A percentile compares a stretch with the other conserved stretches of the same genome.
Conservation (phyloP, 805 yeast species). For the Ogataea nakhonphanomensis region DNA sequence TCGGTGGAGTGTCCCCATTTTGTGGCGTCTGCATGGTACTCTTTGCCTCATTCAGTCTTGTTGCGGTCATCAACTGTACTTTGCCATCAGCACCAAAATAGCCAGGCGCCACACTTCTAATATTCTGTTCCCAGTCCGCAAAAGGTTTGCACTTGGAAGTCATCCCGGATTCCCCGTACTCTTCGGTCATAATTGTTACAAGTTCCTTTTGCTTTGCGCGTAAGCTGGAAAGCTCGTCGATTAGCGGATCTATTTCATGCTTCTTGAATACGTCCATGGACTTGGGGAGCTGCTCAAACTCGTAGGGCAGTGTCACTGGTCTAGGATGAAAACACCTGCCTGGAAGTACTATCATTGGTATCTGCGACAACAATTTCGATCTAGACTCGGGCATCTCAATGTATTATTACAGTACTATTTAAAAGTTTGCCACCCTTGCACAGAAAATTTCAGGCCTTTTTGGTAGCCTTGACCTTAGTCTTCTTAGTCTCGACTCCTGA, state of each 20-base stretch:
- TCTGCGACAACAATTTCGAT: conserved; percentile 25
- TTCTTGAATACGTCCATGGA: conserved; percentile 10
- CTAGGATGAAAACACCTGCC: conserved; percentile 23
- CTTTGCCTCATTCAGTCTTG: conserved; percentile 4
- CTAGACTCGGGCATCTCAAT: conserved; percentile 7
- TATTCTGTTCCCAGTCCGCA: conserved; percentile 23
- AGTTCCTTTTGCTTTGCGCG: conserved; percentile 3
- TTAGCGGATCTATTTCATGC: conserved; percentile 3
- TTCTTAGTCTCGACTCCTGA: conserved; percentile 20
- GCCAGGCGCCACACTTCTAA: conserved; percentile 26
- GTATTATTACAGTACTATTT: neutral
- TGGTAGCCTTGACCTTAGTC: conserved; percentile 21
- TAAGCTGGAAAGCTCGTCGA: conserved; percentile 8
- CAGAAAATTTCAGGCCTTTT: conserved; percentile 14
- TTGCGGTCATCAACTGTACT: conserved; percentile 27
- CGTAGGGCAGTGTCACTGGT: conserved; percentile 27
- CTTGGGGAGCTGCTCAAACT: conserved; percentile 16
- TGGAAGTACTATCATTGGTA: conserved; percentile 28
- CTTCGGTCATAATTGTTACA: conserved; percentile 2
- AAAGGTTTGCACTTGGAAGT: conserved; percentile 7
- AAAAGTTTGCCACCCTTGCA: neutral
- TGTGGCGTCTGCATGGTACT: neutral
- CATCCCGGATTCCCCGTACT: conserved; percentile 4
- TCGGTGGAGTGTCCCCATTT: neutral
- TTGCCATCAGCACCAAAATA: conserved; percentile 25